These are phyloP conservation scores for Carex cristatella DNA, from an alignment of 176 grass and related monocot genomes.

Conservation along the genomic window DNA sequence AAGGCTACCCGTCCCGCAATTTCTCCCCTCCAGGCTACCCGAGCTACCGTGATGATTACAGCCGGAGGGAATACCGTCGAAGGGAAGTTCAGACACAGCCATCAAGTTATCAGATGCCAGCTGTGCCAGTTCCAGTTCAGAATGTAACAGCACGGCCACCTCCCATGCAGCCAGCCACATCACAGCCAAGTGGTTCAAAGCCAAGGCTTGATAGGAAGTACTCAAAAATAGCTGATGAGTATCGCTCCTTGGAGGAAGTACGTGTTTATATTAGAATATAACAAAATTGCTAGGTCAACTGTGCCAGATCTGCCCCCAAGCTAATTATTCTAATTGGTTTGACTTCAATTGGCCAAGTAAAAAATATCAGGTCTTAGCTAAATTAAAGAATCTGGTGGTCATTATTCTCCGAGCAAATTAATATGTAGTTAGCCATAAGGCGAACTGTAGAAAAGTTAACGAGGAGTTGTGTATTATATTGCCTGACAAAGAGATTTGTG, in stretches of 20 bases:
- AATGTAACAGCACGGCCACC: constrained; percentile 17
- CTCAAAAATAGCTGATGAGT: constrained; percentile 72
- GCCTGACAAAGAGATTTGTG: neutral
- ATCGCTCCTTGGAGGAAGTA: constrained; percentile 74
- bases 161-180: constrained; percentile 15
- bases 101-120: constrained; percentile 17
- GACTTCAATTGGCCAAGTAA: neutral
- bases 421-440: neutral
- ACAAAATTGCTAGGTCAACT: constrained; percentile 4
- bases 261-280: constrained; percentile 1
- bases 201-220: constrained; percentile 67
- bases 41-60: constrained; percentile 1
- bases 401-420: neutral
- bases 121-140: neutral
- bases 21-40: neutral
- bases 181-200: constrained; percentile 28
- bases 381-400: neutral
- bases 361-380: neutral
- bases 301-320: neutral
- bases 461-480: neutral
- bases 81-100: constrained; percentile 10
- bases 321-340: neutral
- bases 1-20: neutral
- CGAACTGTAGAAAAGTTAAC: neutral
- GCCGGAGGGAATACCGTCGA: neutral